Conservation (phyloP, 23 red algal genomes). For the Chondrus crispus region DNA sequence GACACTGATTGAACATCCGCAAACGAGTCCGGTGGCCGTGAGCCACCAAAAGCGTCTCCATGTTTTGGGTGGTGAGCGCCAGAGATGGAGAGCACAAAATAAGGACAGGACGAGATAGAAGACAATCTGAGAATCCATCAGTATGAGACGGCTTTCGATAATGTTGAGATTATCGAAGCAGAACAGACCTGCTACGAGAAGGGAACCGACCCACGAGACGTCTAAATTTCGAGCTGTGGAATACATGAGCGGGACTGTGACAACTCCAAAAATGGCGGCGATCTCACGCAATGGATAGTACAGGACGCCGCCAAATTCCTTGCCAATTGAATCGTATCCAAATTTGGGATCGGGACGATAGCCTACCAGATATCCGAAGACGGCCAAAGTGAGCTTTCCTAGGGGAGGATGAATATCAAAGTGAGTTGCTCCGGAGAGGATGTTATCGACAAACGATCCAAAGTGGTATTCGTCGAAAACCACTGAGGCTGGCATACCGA, state of each 20-base stretch:
- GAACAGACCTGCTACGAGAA: constrained; percentile 66
- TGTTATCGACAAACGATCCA: constrained; percentile 85
- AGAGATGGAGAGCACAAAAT: constrained; percentile 73
- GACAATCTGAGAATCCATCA: constrained; percentile 89
- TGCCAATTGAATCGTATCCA: constrained; percentile 76
- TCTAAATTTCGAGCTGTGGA: constrained; percentile 58
- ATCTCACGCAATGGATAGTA: constrained; percentile 79
- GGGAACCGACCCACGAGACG: constrained; percentile 47
- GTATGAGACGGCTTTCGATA: constrained; percentile 88
- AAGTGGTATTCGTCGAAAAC: constrained; percentile 98
- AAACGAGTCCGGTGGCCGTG: constrained; percentile 60
- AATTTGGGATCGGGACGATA: constrained; percentile 69
- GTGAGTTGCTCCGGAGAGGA: constrained; percentile 74
- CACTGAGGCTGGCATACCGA: constrained; percentile 72
- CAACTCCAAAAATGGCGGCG: constrained; percentile 79
- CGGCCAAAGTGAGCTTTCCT: constrained; percentile 87
- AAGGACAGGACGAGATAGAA: constrained; percentile 86
- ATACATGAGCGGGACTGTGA: constrained; percentile 86
- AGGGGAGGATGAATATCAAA: constrained; percentile 99
- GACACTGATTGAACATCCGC: constrained; percentile 79
- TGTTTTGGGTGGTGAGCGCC: constrained; percentile 61
- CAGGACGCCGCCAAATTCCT: constrained; percentile 52
- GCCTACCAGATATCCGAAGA: constrained; percentile 58
- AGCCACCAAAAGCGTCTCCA: constrained; percentile 60
- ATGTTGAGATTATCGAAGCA: constrained; percentile 75